Base-by-base conservation (phyloP, 805 yeast genomes). In the Spathaspora hagerdaliae region DNA sequence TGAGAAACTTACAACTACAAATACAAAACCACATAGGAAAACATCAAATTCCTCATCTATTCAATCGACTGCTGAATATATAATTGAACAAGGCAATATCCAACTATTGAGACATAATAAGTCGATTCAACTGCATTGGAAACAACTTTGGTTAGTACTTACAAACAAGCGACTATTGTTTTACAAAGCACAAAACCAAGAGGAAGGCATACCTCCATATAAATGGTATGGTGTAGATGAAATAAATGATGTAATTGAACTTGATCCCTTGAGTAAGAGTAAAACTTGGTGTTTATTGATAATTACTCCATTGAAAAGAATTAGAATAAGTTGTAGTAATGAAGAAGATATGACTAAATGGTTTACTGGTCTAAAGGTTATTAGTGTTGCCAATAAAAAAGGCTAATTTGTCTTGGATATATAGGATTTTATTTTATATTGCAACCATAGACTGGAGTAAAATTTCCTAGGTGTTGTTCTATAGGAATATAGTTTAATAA, bases 271-370 rank as follows among this genome's bases (percentile, higher is more conserved):
- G 36, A 67, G 77, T 12, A 64, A 62, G 44, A 55, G 73, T 15
- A 74, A 70, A 50, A 50, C 50, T 36, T 75, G 69, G 64, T 77
- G 82, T 51, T 55, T 78, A 53, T 58, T 75, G 45, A 59, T 78
- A 13, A 74, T 78, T 34, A 73, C 81, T 0, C 73, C 75, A 2
- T 54, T 56, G 39, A 77, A 76, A 51, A 57, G 78, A 41, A 51
- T 74, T 12, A 51, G 78, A 29, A 66, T 78, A 45, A 66, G 79
- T 51, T 74, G 75, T 1, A 60, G 58, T 14, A 55, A 59, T 14
- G 82, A 76, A 51, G 75, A 69, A 11, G 79, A 75, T 24, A 57
- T 77, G 52, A 63, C 73, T 1, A 62, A 63, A 46, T 78, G 82
- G 82, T 58, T 78, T 15, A 77, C 74, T 2, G 63, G 76, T 5